Base-by-base conservation (phyloP, 129 eudicot genomes). In the Centaurea solstitialis region DNA sequence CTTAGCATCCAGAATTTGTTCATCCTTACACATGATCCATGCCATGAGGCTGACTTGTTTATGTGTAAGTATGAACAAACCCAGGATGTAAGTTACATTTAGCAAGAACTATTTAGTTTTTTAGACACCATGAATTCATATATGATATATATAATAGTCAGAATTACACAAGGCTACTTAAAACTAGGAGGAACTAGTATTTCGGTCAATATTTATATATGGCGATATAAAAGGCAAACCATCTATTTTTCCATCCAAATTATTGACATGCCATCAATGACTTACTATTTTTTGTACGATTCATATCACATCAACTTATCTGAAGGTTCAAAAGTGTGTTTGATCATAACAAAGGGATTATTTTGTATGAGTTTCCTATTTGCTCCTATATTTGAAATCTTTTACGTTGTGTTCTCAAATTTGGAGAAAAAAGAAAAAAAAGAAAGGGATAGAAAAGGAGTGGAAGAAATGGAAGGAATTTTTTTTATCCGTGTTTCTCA, bases 1-100 rank as follows among this genome's bases (percentile, higher is more conserved):
- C 72, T 23, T 67, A 67, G 39, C 72, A 26, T 67, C 72, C 38
- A 10, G 39, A 26, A 23, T 67, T 67, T 67, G 72, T 67, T 67
- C 72, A 67, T 67, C 28, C 39, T 67, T 67, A 67, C 38, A 10
- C 38, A 67, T 67, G 39, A 26, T 12, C 8, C 7, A 23, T 9
- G 38, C 2, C 38, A 24, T 21, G 2, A 67, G 0, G 1, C n/a
- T 67, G 38, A 5, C 18, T 67, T 67, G 30, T 67, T 11, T 26
- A 67, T 67, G 72, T 67, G 38, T 67, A 67, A 67, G 72, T 67
- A 67, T 67, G 72, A 67, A 67, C 72, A 67, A 67, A 67, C 39
- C 6, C 38, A 67, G 15, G 72, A 3, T 67, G 72, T 67, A 67
- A 11, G 13, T 67, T 67, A 67, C 72, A n/a, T 67, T 67, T 67